Evolutionary conservation across 495 filamentous ascomycete genomes (phyloP), one percentile per base, ranked within the genome.

Genomic region (Achaetomiella virescens): DNA sequence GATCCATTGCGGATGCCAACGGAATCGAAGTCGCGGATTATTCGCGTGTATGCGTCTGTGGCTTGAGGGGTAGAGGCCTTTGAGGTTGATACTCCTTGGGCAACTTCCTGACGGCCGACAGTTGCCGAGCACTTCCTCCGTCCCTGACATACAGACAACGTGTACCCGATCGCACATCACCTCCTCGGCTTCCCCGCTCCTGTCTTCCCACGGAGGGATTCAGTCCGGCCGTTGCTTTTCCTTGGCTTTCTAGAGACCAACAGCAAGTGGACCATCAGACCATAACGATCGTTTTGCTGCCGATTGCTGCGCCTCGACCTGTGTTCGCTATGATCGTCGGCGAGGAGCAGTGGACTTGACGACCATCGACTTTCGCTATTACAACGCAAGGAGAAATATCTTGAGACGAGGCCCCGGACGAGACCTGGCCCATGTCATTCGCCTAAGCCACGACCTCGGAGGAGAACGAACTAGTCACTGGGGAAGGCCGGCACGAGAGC

Each of bases 51-150:
- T 45, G 20, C 18, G 29, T 25, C 8, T 18, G 14, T 24, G 22
- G n/a, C n/a, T 20, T 37, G 51, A 45, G 29, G 41, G 41, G 51
- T 37, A 36, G 41, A 45, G 51, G 14, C 29, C 45, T 37, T 46
- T 36, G 22, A 20, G 18, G 9, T 44, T 33, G 25, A 22, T 25
- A 10, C 27, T 15, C 21, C 42, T 38, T 24, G 27, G 51, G 40
- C 45, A 27, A 40, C 42, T 20, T 54, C 40, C 29, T 35, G 12
- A 45, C 40, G 33, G 25, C 37, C 22, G 27, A 21, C 24, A 35
- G 27, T 27, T 17, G 18, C 51, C 29, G 31, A 35, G 31, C 41
- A 42, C 49, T 22, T 15, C 49, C 12, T n/a, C 24, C n/a, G 5
- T 31, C 4, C 27, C 4, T 31, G 5, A n/a, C 27, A 31, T 31